These are phyloP conservation scores for Sisymbrium altissimum DNA, from an alignment of 345 rosid species.

Conservation along the genomic window DNA sequence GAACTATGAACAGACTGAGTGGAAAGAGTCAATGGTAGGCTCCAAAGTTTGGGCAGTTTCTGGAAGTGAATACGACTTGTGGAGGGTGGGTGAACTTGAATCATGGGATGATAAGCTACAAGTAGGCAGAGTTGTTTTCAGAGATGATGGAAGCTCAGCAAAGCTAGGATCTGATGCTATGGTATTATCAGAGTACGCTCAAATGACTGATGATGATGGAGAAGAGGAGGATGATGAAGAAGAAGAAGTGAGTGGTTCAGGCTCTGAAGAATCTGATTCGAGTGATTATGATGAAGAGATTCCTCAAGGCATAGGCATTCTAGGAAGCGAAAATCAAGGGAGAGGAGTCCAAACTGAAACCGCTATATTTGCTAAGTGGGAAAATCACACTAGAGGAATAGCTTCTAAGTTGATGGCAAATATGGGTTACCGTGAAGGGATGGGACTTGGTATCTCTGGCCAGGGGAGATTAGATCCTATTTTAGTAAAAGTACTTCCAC, in stretches of 20 bases:
- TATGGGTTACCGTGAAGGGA: conserved; percentile 94
- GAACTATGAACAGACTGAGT: conserved; percentile 53
- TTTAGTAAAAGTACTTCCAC: conserved; percentile 74
- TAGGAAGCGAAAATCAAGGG: conserved; percentile 46
- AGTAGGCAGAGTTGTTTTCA: conserved; percentile 68
- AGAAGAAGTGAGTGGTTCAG: conserved; percentile 55
- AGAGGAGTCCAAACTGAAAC: conserved; percentile 80
- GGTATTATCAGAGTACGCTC: conserved; percentile 59
- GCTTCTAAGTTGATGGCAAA: conserved; percentile 97
- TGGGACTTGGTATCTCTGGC: conserved; percentile 86
- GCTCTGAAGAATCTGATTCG: conserved; percentile 49
- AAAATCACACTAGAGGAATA: conserved; percentile 89
- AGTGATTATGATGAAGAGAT: conserved; percentile 63
- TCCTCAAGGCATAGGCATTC: conserved; percentile 66
- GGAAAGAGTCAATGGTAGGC: conserved; percentile 81
- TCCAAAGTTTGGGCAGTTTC: conserved; percentile 76
- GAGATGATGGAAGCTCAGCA: conserved; percentile 62
- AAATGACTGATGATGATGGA: conserved; percentile 36
- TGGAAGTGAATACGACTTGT: conserved; percentile 51
- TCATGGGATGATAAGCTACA: conserved; percentile 73
- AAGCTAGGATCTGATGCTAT: conserved; percentile 59
- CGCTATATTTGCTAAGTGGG: conserved; percentile 85
- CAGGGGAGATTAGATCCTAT: conserved; percentile 88
- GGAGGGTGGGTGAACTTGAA: conserved; percentile 90
- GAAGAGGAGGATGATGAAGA: conserved; percentile 52